Evolutionary conservation across 441 rosid species (phyloP).

Genomic region (Populus hybrid): DNA sequence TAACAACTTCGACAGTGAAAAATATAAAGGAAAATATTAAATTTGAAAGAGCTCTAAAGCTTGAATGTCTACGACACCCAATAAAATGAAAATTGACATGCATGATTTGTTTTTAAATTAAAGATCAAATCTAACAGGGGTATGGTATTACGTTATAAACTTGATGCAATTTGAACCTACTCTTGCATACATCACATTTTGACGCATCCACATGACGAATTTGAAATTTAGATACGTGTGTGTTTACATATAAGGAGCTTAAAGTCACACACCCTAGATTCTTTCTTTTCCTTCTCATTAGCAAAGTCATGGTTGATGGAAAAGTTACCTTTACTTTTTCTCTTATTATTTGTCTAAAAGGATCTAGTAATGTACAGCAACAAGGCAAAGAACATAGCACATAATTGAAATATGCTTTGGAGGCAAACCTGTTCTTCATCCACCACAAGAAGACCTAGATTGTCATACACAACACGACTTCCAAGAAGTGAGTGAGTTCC

Average conservation of each 20-base stretch:
- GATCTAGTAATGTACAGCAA: slow-evolving; percentile 3
- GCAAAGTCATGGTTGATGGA: not conserved
- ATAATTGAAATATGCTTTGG: slow-evolving; percentile 16
- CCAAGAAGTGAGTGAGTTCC: slow-evolving; percentile 99
- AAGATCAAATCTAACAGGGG: not conserved
- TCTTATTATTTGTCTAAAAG: not conserved
- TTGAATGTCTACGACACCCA: not conserved
- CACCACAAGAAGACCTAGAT: slow-evolving; percentile 94
- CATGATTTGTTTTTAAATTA: not conserved
- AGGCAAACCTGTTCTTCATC: slow-evolving; percentile 95
- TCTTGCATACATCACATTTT: not conserved
- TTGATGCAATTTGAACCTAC: not conserved
- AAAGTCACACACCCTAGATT: not conserved
- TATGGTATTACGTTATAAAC: not conserved
- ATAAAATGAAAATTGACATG: not conserved
- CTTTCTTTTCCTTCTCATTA: not conserved
- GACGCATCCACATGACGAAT: not conserved
- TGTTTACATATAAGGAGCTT: not conserved
- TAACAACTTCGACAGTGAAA: not conserved
- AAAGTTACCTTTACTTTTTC: not conserved
- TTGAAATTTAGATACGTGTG: not conserved
- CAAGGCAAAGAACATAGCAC: slow-evolving; percentile 18
- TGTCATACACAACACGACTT: slow-evolving; percentile 81
- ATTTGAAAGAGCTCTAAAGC: not conserved
- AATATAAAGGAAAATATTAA: not conserved